Evolutionary conservation across 306 rosid species (phyloP), one percentile per base, ranked within the genome.

Genomic region (Fragaria ananassa): DNA sequence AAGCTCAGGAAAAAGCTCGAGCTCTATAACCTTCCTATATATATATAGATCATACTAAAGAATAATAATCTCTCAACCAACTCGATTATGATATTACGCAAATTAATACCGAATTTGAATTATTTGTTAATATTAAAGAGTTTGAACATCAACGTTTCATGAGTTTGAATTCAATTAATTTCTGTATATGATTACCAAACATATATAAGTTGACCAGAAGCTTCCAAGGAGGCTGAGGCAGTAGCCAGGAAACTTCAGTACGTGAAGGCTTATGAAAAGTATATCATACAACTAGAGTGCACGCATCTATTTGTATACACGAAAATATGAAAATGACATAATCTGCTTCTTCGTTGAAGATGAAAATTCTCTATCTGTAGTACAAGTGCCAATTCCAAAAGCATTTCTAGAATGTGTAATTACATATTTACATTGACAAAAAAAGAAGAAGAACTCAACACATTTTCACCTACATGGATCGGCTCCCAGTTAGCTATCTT

Each of bases 221-320:
- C 68, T 62, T 62, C 68, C 41, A 62, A 62, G 11, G 41, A 62
- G n/a, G 68, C 68, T 13, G 41, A 29, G 68, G 68, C 68, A 62
- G 42, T 27, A 27, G 6, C n/a, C 42, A 2, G n/a, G 68, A 5
- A 31, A 31, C 10, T 62, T 62, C 68, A 5, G 41, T 37, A 5
- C 35, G 4, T 58, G 31, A 54, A 2, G 1, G 60, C 35, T 25
- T 10, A 25, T 11, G 65, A 58, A 58, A 25, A 58, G 65, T 58
- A 58, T 58, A 42, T 10, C 65, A 25, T 23, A 58, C 35, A 58
- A 58, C 37, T 58, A 58, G 23, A 51, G 58, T 18, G n/a, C 7
- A 18, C 58, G 58, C 4, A 54, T 54, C 60, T n/a, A 54, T 54
- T 54, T 54, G 25, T 54, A 54, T 54, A 54, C 3, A 54, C 27